Evolutionary conservation across 129 eudicot species (phyloP).

Genomic region (Artemisia tridentata): DNA sequence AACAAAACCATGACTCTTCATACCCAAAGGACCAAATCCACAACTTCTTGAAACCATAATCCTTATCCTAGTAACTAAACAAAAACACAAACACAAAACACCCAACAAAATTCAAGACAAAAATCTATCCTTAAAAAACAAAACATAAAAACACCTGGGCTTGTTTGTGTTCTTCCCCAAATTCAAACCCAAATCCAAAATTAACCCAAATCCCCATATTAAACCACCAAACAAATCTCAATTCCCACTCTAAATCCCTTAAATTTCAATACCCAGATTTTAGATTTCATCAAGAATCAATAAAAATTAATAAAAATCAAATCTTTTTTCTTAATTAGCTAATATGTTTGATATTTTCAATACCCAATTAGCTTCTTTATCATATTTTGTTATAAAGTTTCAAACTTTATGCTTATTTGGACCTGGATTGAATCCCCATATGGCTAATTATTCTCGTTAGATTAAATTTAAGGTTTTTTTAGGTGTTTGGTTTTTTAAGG

Average conservation of each 20-base stretch:
- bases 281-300: neutral
- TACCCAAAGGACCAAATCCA: no score
- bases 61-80: no score
- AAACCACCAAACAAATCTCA: slow-evolving; percentile 38
- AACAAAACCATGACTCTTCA: no score
- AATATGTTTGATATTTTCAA: slow-evolving; percentile 47
- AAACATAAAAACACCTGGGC: neutral
- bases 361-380: slow-evolving; percentile 42
- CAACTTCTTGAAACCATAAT: no score
- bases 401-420: slow-evolving; percentile 64
- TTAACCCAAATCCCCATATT: slow-evolving; percentile 19
- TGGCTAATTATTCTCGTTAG: no score
- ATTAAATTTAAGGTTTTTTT: slow-evolving; percentile 4
- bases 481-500: slow-evolving; percentile 18
- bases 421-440: slow-evolving; percentile 61
- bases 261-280: neutral
- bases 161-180: slow-evolving; percentile 10
- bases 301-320: neutral
- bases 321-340: neutral
- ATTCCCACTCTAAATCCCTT: slow-evolving; percentile 12
- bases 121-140: no score
- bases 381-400: slow-evolving; percentile 34
- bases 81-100: no score
- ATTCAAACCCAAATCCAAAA: no score
- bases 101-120: no score